A percentile compares a stretch with the other conserved stretches of the same genome.
Evolutionary conservation across 164 flowering plant species (phyloP).

Genomic region (Litsea cubeba): DNA sequence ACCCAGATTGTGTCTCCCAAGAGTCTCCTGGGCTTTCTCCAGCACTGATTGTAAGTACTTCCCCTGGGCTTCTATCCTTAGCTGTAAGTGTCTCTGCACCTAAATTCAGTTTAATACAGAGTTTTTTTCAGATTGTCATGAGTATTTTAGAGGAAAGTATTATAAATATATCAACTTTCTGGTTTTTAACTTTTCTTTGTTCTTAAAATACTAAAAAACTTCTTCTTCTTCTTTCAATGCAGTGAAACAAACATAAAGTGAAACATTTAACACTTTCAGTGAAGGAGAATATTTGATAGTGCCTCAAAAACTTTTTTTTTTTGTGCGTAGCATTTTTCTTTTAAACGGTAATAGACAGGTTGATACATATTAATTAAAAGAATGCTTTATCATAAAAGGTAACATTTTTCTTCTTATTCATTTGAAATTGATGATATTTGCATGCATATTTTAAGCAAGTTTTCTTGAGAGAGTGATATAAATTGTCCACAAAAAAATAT

Average conservation of each 20-base stretch:
- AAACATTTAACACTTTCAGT: neutral
- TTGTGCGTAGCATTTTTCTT: too few species aligned
- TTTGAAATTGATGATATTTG: too few species aligned
- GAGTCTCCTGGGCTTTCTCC: slow-evolving; percentile 90
- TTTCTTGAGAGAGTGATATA: too few species aligned
- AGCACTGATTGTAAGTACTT: slow-evolving; percentile 80
- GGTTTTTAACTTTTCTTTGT: neutral
- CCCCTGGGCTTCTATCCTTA: slow-evolving; percentile 88
- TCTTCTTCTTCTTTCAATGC: neutral
- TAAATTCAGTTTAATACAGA: slow-evolving; percentile 23
- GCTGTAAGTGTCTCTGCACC: slow-evolving; percentile 89
- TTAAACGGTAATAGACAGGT: too few species aligned
- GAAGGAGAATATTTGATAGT: neutral
- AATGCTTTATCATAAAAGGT: too few species aligned
- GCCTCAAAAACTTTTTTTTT: neutral
- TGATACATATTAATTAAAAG: too few species aligned
- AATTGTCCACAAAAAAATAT: too few species aligned
- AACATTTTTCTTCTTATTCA: too few species aligned
- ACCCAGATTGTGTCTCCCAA: slow-evolving; percentile 71
- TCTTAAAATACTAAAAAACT: neutral
- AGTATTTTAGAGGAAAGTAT: neutral
- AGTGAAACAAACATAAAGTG: neutral
- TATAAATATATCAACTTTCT: neutral
- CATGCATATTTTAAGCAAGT: too few species aligned
- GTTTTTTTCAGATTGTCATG: neutral